A percentile compares a stretch with the other conserved stretches of the same genome.
Conservation (phyloP, 2,329 filamentous ascomycete species). For the Alternaria brassicae region DNA sequence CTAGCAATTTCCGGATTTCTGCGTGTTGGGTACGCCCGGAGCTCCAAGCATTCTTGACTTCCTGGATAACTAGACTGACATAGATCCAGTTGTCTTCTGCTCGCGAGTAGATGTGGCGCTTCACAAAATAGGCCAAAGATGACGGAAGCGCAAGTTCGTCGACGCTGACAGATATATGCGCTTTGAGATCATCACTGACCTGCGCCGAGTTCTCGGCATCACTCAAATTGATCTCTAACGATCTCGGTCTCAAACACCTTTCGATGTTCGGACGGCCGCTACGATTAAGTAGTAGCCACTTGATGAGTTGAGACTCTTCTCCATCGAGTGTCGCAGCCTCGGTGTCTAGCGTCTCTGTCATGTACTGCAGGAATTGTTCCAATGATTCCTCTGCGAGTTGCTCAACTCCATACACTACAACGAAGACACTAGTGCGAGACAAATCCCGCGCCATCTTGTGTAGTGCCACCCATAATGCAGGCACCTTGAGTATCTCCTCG, state of each 20-base stretch:
- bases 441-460: constrained; percentile 24
- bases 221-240: constrained; percentile 27
- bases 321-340: background rate
- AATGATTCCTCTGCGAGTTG: constrained; percentile 31
- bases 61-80: constrained; percentile 31
- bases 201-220: constrained; percentile 23
- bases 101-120: constrained; percentile 29
- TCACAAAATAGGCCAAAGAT: constrained; percentile 32
- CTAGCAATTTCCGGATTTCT: constrained; percentile 28
- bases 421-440: constrained; percentile 19
- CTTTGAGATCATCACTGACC: constrained; percentile 26
- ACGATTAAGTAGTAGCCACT: constrained; percentile 30
- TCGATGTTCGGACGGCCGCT: constrained; percentile 31
- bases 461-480: constrained; percentile 28
- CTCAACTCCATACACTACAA: constrained; percentile 30
- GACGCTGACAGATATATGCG: constrained; percentile 25
- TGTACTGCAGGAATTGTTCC: constrained; percentile 20
- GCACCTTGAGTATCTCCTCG: constrained; percentile 22
- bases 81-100: constrained; percentile 34
- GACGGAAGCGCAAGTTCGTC: constrained; percentile 23
- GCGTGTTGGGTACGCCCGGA: constrained; percentile 20
- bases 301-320: constrained; percentile 16
- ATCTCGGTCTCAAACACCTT: constrained; percentile 20
- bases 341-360: constrained; percentile 10
- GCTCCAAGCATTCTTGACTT: constrained; percentile 28